A percentile compares a stretch with the other conserved stretches of the same genome.
These are phyloP conservation scores for Monilinia vaccinii-corymbosi DNA, from an alignment of 2,329 filamentous ascomycete genomes.

Conservation along the genomic window DNA sequence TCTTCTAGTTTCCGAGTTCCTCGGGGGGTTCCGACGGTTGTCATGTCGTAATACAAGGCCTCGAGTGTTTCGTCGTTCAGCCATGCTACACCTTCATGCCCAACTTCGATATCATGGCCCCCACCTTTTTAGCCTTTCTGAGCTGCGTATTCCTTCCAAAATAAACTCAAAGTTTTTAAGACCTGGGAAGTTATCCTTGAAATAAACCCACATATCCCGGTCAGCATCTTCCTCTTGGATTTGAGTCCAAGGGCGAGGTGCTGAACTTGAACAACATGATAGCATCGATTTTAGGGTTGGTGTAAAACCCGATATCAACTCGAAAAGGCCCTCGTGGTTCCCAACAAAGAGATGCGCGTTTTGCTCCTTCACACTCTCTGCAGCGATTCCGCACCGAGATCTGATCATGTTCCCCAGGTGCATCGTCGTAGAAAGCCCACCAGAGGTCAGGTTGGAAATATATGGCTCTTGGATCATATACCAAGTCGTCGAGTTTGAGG, in stretches of 20 bases:
- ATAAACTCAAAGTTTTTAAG: background rate
- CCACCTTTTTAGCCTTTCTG: background rate
- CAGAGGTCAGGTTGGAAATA: too few relatives aligned
- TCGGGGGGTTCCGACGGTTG: background rate
- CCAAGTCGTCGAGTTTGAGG: background rate
- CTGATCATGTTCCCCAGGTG: too few relatives aligned
- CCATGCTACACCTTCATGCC: background rate
- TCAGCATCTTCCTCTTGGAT: too few relatives aligned
- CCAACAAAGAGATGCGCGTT: too few relatives aligned
- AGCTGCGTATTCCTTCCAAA: background rate
- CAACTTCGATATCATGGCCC: background rate
- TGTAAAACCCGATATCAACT: background rate
- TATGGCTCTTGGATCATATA: background rate
- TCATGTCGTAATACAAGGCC: background rate
- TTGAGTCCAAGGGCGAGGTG: background rate
- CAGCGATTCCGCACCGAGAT: too few relatives aligned
- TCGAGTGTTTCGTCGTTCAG: background rate
- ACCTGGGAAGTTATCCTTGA: background rate
- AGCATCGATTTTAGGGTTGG: background rate
- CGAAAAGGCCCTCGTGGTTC: too few relatives aligned
- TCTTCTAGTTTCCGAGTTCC: background rate
- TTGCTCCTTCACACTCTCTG: too few relatives aligned
- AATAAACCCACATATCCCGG: background rate
- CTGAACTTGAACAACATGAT: background rate
- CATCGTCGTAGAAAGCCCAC: too few relatives aligned